Base-by-base conservation (phyloP, 441 rosid species). In the Pelargonium citronellum region DNA sequence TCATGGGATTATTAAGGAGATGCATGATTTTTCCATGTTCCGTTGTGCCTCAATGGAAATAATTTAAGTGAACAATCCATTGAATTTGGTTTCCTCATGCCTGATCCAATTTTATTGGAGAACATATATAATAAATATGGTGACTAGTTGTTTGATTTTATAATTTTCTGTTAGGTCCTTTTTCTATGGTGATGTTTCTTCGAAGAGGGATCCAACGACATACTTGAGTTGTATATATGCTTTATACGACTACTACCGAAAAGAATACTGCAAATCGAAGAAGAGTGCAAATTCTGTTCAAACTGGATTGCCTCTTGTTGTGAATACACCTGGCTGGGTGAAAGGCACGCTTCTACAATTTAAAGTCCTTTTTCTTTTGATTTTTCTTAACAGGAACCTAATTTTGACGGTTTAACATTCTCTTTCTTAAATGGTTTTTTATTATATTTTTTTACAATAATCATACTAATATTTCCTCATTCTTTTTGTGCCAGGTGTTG, bases 271-370 rank as follows among this genome's bases (percentile, higher is more conserved):
- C 78, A 68, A 24, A 63, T 62, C 60, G 69, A 67, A 75, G 62
- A 46, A 77, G 74, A 74, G 70, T 68, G 78, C 75, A 80, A 73
- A 22, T 69, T 71, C 82, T 71, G 75, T 74, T 64, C 71, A 68
- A 81, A 73, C 71, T 43, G 89, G 75, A 57, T 68, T 90, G 79
- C 99, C 99, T 17, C 89, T 91, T 68, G 84, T 95, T 72, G 86
- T 95, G 69, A 91, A 91, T 70, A 91, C 99, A 39, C 89, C 92
- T 47, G 99, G 99, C 72, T 95, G 99, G 99, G 97, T 91, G 69
- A 95, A 95, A 90, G 99, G 99, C 87, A 20, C 46, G 34, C 39
- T 68, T 69, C 67, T 67, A 74, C 39, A 16, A 11, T 43, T 41
- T 69, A 39, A 30, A 39, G 37, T 60, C 67, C 22, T 74, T 67